These are phyloP conservation scores for Dactylellina drechsleri DNA, from an alignment of 2,329 filamentous ascomycete genomes.

Conservation along the genomic window DNA sequence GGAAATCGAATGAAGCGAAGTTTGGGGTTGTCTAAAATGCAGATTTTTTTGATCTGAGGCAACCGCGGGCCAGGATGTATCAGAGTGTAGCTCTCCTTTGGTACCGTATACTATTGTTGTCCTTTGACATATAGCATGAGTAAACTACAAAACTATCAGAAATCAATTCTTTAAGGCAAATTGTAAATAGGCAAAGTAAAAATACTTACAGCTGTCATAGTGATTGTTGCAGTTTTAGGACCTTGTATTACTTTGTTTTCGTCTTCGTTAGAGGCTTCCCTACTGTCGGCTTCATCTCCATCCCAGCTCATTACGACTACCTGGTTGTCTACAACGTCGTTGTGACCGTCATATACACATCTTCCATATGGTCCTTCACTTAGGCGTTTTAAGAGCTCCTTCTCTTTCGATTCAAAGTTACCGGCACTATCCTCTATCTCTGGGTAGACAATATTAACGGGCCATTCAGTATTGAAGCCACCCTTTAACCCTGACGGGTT, in stretches of 20 bases:
- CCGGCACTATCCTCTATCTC: conserved; percentile 80
- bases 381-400: conserved; percentile 59
- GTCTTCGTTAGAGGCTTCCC: conserved; percentile 48
- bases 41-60: conserved; percentile 17
- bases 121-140: conserved; percentile 84
- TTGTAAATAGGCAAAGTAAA: neutral
- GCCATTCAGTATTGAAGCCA: conserved; percentile 77
- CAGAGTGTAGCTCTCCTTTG: conserved; percentile 84
- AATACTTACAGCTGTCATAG: conserved; percentile 77
- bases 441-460: conserved; percentile 85
- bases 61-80: conserved; percentile 66
- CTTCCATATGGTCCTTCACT: conserved; percentile 74
- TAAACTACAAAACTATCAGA: conserved; percentile 65
- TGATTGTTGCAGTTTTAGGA: conserved; percentile 86
- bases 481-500: conserved; percentile 70
- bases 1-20: conserved; percentile 47
- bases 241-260: conserved; percentile 64
- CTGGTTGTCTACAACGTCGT: conserved; percentile 93
- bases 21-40: conserved; percentile 40
- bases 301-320: conserved; percentile 89
- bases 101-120: conserved; percentile 88
- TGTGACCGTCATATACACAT: conserved; percentile 94
- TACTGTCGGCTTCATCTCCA: conserved; percentile 66
- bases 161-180: neutral
- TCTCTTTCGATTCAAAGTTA: conserved; percentile 66